Evolutionary conservation across 2,329 filamentous ascomycete genomes (phyloP).

Genomic region (Colletotrichum salicis): DNA sequence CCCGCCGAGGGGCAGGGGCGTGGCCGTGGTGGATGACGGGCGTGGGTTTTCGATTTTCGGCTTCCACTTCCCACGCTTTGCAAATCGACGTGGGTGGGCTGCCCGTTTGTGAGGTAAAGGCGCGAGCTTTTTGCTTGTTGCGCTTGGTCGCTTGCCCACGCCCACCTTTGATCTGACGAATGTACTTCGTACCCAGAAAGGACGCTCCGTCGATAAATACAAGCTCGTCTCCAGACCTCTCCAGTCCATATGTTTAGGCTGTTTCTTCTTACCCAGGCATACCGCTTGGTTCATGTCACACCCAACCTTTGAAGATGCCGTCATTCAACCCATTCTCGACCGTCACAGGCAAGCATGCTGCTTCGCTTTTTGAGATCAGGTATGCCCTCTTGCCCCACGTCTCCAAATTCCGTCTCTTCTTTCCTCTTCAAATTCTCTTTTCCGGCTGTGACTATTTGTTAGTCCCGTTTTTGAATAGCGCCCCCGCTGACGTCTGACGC

Average conservation of each 20-base stretch:
- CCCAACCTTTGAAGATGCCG: constrained; percentile 59
- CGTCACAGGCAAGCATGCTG: constrained; percentile 61
- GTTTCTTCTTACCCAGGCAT: constrained; percentile 37
- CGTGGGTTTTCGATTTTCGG: neutral
- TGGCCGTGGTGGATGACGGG: neutral
- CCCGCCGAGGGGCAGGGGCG: constrained; percentile 13
- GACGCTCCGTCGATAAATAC: constrained; percentile 32
- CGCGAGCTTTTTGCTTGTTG: constrained; percentile 26
- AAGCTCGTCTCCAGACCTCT: constrained; percentile 32
- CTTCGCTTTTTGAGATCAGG: constrained; percentile 69
- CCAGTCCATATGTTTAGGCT: constrained; percentile 22
- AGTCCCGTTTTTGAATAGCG: neutral
- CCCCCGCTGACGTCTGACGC: constrained; percentile 35
- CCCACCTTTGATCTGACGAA: constrained; percentile 25
- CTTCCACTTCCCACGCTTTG: neutral
- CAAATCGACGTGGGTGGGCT: constrained; percentile 19
- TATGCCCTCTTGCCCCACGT: constrained; percentile 45
- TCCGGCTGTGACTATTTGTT: neutral
- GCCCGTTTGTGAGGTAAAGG: constrained; percentile 31
- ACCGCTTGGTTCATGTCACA: constrained; percentile 69
- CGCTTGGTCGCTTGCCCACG: constrained; percentile 22
- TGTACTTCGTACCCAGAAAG: constrained; percentile 30
- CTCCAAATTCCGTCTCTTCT: constrained; percentile 13
- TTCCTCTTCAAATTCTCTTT: neutral
- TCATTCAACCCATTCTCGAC: constrained; percentile 67